These are phyloP conservation scores for Coffea humblotiana DNA, from an alignment of 305 asterid species.

Conservation along the genomic window DNA sequence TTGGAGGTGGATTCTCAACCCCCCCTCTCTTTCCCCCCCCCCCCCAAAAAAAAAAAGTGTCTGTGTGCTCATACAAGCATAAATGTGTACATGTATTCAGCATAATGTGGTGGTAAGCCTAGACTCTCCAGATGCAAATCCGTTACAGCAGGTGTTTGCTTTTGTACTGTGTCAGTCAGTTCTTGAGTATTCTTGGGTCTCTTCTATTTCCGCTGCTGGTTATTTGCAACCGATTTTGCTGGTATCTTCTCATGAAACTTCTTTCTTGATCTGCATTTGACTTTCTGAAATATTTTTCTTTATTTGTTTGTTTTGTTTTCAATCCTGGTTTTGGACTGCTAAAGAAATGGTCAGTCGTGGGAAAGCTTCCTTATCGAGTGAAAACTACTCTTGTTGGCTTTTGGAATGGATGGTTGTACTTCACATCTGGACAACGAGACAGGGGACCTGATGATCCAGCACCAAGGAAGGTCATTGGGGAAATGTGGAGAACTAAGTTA, in stretches of 20 bases:
- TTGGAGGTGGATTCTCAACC: too few relatives aligned
- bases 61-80: background rate
- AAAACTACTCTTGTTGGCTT: slow-evolving; percentile 91
- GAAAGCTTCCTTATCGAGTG: slow-evolving; percentile 93
- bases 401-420: slow-evolving; percentile 93
- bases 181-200: background rate
- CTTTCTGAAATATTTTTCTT: slow-evolving; percentile 1
- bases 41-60: too few relatives aligned
- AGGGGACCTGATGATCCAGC: slow-evolving; percentile 83
- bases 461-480: slow-evolving; percentile 86
- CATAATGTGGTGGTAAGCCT: background rate
- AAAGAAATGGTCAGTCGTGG: slow-evolving; percentile 91
- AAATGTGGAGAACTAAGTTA: slow-evolving; percentile 89
- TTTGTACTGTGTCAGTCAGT: background rate
- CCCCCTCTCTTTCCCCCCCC: too few relatives aligned
- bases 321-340: slow-evolving; percentile 16
- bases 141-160: background rate
- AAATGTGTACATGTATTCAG: background rate
- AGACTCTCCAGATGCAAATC: background rate
- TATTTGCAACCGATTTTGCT: background rate
- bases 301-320: slow-evolving; percentile 1
- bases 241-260: background rate
- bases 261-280: background rate
- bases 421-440: slow-evolving; percentile 96
- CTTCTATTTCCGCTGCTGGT: background rate